Conservation (phyloP, 2,329 filamentous ascomycete species). For the Nothophaeocryptopus gaeumannii region DNA sequence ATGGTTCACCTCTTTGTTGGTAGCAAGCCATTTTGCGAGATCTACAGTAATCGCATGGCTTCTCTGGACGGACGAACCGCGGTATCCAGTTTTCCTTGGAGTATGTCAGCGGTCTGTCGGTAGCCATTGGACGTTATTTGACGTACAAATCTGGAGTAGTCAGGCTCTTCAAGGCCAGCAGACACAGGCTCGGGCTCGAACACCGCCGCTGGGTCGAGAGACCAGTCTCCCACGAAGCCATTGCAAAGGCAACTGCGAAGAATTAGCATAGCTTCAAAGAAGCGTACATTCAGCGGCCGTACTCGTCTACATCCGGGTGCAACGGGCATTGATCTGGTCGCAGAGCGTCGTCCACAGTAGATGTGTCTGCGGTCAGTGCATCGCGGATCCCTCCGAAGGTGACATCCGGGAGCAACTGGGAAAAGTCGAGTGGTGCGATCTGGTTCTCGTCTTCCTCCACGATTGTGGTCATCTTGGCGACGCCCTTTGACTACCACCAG, state of each 20-base stretch:
- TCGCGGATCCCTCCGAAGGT: constrained; percentile 11
- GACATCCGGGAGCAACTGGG: constrained; percentile 14
- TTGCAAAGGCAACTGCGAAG: constrained; percentile 16
- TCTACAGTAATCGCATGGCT: constrained; percentile 49
- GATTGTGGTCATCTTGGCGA: constrained; percentile 17
- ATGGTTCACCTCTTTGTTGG: constrained; percentile 38
- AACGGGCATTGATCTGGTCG: constrained; percentile 10
- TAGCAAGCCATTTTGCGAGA: constrained; percentile 49
- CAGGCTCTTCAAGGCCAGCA: constrained; percentile 24
- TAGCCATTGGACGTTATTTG: no score
- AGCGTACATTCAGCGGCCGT: neutral
- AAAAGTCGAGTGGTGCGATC: constrained; percentile 16
- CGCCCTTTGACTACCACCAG: neutral
- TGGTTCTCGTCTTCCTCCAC: constrained; percentile 16
- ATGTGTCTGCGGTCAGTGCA: constrained; percentile 5
- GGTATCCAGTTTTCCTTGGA: constrained; percentile 41
- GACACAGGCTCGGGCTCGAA: constrained; percentile 1
- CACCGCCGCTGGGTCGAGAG: constrained; percentile 5
- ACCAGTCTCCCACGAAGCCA: constrained; percentile 22
- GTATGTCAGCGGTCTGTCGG: constrained; percentile 23
- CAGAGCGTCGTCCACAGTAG: neutral
- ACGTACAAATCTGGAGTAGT: constrained; percentile 40
- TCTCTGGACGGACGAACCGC: constrained; percentile 44
- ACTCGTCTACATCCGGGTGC: constrained; percentile 21
- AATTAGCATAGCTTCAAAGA: neutral